Evolutionary conservation across 2,329 filamentous ascomycete species (phyloP), one percentile per base, ranked within the genome.

Genomic region (Alternaria metachromatica): DNA sequence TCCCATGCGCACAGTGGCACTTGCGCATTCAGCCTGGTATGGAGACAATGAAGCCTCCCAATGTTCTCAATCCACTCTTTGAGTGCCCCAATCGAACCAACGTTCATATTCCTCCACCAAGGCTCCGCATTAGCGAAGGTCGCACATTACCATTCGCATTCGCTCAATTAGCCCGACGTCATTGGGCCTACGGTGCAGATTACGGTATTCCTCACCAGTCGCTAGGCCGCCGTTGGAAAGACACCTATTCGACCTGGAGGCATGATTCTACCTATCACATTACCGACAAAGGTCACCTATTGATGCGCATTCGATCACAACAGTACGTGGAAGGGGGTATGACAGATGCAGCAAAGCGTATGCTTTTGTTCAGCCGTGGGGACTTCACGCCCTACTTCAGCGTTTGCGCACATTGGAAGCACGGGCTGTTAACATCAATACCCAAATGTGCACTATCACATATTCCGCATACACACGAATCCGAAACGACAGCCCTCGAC

Each of bases 331-430:
- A 70, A 2, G 77, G 82, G 0, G 84, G 80, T 3, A 80, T 89
- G 25, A 85, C 87, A 0, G 80, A 83, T 6, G 84, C 84, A 5
- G 83, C 81, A 5, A 81, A 86, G 67, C 84, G 88, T 2, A 80
- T 88, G 58, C 80, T 90, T 3, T 82, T 90, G 2, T 89, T 87
- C 76, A 87, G 84, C 28, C 83, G 86, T 61, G 85, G 87, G 55
- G 87, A 89, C 69, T 89, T 88, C 76, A 84, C 81, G 57, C 88
- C 88, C 0, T 90, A 86, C 73, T 90, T 90, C 76, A 88, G 86
- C 11, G 85, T 84, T 1, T 90, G 88, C 68, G 82, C 86, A 2
- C 88, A 90, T 73, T 90, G 88, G 88, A 82, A 84, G 18, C 86
- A 89, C 64, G 88, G 88, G 18, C 81, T 87, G 37, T 78, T 90